Evolutionary conservation across 352 stramenopile genomes (phyloP), one percentile per base, ranked within the genome.

Genomic region (Phytopythium vexans): DNA sequence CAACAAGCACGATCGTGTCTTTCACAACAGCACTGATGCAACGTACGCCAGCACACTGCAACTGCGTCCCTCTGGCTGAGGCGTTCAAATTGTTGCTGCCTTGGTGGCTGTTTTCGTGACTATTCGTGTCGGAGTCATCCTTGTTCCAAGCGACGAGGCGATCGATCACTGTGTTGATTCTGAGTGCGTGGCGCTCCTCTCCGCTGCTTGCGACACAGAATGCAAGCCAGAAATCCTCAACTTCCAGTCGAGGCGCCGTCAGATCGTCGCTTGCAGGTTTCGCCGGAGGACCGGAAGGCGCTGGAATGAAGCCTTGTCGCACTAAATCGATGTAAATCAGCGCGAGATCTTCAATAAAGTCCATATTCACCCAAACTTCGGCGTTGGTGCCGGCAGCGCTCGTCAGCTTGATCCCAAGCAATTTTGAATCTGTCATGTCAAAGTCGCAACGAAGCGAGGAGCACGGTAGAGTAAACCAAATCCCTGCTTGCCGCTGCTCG

Each of bases 281-380:
- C 21, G 21, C 1, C 2, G 21, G 21, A 27, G 21, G 21, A 27
- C 21, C 21, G 21, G 21, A 27, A 27, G 21, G 21, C 21, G 21
- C 21, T 27, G 21, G n/a, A 6, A 43, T n/a, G 3, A 41, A 36
- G 21, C 33, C 50, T 31, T 33, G 40, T 33, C 43, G 50, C 10
- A 49, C 8, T n/a, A 56, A 49, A n/a, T 43, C 40, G 10, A 9
- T 8, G 7, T 49, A 16, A 39, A 16, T 27, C 8, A 10, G 15
- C 3, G 14, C 14, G 1, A 56, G 9, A 32, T 27, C 38, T 11
- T 56, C 50, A 8, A 50, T 27, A 11, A 50, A 56, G 48, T 53
- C 44, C 33, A 38, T 11, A 21, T 53, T 45, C 35, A 35, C 43
- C 11, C 38, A n/a, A n/a, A 53, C 27, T 12, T 44, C 27, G 1